Percentiles rank a stretch among this genome's conserved stretches.
Conservation (phyloP, 2,329 filamentous ascomycete species). For the Calonectria naviculata region DNA sequence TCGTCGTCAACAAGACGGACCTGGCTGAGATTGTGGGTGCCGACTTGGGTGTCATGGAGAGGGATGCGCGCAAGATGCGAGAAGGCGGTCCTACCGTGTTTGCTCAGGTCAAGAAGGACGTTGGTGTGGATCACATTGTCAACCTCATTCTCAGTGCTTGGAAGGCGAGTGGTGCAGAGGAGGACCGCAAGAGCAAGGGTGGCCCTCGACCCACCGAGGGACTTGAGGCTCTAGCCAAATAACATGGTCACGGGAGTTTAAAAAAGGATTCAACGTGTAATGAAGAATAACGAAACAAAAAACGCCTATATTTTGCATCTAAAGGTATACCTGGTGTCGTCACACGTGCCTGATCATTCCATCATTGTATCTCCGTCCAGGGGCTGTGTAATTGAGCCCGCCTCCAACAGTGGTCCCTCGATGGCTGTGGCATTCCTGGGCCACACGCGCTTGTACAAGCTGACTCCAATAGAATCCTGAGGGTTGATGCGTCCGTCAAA, state of each 20-base stretch:
- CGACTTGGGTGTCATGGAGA: constrained; percentile 92
- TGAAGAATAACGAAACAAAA: constrained; percentile 21
- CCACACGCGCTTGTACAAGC: constrained; percentile 87
- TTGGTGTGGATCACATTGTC: constrained; percentile 87
- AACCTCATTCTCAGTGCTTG: constrained; percentile 91
- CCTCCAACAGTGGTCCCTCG: constrained; percentile 55
- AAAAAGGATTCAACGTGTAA: neutral
- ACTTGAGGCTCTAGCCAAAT: constrained; percentile 55
- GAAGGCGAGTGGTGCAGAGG: constrained; percentile 87
- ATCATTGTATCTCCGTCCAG: constrained; percentile 49
- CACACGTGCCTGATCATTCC: constrained; percentile 44
- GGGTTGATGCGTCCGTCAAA: constrained; percentile 98
- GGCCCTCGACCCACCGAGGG: constrained; percentile 69
- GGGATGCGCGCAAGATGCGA: constrained; percentile 92
- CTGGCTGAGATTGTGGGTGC: constrained; percentile 90
- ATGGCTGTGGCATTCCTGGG: constrained; percentile 73
- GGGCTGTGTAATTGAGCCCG: constrained; percentile 32
- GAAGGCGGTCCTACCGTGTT: constrained; percentile 97
- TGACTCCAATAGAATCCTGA: constrained; percentile 92
- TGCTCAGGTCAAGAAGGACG: constrained; percentile 94
- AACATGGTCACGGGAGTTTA: neutral
- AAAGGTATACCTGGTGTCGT: constrained; percentile 43
- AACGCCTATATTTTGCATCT: constrained; percentile 43
- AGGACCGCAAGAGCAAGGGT: constrained; percentile 62
- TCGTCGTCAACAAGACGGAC: constrained; percentile 98